Conservation (phyloP, 2,329 filamentous ascomycete genomes). For the Epichloe gansuensis region DNA sequence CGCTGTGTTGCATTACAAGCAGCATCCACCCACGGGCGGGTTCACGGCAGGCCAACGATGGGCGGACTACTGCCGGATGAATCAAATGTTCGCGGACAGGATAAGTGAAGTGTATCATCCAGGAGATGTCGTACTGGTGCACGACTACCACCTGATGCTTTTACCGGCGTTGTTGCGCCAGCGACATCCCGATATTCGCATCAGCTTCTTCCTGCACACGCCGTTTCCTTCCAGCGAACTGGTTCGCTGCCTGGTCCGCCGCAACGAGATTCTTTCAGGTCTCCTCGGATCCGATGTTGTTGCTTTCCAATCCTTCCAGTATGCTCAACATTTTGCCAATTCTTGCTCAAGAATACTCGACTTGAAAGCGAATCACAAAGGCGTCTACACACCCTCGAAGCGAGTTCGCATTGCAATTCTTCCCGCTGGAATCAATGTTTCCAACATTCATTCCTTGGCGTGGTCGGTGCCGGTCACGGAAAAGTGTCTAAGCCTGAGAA, state of each 20-base stretch:
- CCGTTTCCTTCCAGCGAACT: constrained; percentile 95
- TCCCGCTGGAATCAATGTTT: constrained; percentile 59
- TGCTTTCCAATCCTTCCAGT: constrained; percentile 88
- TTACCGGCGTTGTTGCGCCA: constrained; percentile 79
- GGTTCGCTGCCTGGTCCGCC: constrained; percentile 69
- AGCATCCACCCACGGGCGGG: constrained; percentile 76
- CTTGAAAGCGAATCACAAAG: constrained; percentile 67
- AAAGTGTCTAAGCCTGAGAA: constrained; percentile 57
- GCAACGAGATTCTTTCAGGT: constrained; percentile 81
- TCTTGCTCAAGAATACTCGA: constrained; percentile 82
- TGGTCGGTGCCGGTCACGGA: constrained; percentile 58
- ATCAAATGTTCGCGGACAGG: constrained; percentile 77
- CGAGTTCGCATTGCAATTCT: constrained; percentile 2
- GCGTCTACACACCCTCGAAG: constrained; percentile 65
- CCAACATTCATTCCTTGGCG: constrained; percentile 59
- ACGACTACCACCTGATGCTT: constrained; percentile 87
- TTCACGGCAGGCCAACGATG: constrained; percentile 67
- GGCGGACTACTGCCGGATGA: constrained; percentile 89
- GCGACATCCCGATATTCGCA: constrained; percentile 73
- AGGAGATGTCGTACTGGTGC: constrained; percentile 80
- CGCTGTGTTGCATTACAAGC: constrained; percentile 89
- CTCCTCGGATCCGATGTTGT: constrained; percentile 82
- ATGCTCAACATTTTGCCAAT: constrained; percentile 83
- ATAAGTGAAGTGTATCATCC: constrained; percentile 81
- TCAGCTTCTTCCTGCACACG: constrained; percentile 84